Base-by-base conservation (phyloP, 2,329 filamentous ascomycete species). In the Madurella mycetomatis region DNA sequence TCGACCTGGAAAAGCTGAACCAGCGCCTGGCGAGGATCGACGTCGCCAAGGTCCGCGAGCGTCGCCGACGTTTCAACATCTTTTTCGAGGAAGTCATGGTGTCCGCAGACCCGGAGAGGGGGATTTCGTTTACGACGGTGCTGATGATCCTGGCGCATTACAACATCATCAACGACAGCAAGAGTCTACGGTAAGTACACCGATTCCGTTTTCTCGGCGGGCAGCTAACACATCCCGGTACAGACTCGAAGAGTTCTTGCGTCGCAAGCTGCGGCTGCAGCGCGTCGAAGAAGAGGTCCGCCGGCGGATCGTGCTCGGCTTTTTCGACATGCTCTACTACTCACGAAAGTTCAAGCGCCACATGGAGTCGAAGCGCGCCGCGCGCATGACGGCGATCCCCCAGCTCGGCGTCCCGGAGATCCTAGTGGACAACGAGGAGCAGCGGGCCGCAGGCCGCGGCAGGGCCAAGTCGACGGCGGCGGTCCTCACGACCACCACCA, bases 31-130 rank as follows among this genome's bases (percentile, higher is more conserved):
- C 81, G 1, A 76, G 80, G 51, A 86, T 99, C 41, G 91, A 96
- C 34, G 76, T 92, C 0, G 72, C 75, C 15, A 84, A 86, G 60
- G 90, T 97, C 51, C 86, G 87, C 54, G 79, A 83, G 62, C 82
- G 90, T 56, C 82, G 94, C 42, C 80, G 83, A 53, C 85, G 87
- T 41, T 92, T 95, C 76, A 96, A 96, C 64, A 81, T 87, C n/a
- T 99, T 99, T 70, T 99, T 90, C 66, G 92, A 97, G 70, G 95
- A 99, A 73, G 88, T 97, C 17, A 83, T 97, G 70, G 90, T 96
- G 5, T 92, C 91, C 4, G 90, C 92, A 4, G 92, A 99, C 69
- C 88, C 87, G 1, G 90, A 95, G 65, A 82, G 83, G 58, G 94
- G 94, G 46, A 95, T 99, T 56, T 87, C 89, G 0, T 99, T 99